Percentiles rank a stretch among this genome's conserved stretches.
Conservation (phyloP, 352 stramenopile species). For the Phytopythium boreale region DNA sequence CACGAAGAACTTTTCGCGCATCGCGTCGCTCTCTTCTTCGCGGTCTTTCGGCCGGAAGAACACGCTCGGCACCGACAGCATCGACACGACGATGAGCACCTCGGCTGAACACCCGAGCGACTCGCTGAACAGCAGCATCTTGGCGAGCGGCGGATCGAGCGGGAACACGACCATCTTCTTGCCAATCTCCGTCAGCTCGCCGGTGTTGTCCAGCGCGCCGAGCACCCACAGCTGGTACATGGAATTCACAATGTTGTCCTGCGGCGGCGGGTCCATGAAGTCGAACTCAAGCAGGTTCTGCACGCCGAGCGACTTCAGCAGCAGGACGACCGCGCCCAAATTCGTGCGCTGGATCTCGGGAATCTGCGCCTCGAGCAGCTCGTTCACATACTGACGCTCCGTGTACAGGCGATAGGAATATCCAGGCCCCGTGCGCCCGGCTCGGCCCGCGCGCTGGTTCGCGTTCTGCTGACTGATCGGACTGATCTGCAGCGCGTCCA, state of each 20-base stretch:
- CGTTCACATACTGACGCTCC: slow-evolving; percentile 95
- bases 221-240: slow-evolving; percentile 99
- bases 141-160: slow-evolving; percentile 93
- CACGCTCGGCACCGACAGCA: slow-evolving; percentile 96
- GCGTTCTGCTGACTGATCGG: slow-evolving; percentile 97
- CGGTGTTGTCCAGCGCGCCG: slow-evolving; percentile 96
- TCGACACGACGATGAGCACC: slow-evolving; percentile 96
- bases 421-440: slow-evolving; percentile 88
- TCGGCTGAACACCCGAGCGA: slow-evolving; percentile 92
- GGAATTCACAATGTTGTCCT: slow-evolving; percentile 97
- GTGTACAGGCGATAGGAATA: slow-evolving; percentile 97
- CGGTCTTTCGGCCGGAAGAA: slow-evolving; percentile 97
- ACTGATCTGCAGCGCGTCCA: slow-evolving; percentile 96
- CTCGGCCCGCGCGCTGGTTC: slow-evolving; percentile 95
- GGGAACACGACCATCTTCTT: slow-evolving; percentile 99
- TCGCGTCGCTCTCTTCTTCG: slow-evolving; percentile 97
- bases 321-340: slow-evolving; percentile 95
- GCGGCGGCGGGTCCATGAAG: slow-evolving; percentile 98
- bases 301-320: slow-evolving; percentile 98
- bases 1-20: slow-evolving; percentile 99
- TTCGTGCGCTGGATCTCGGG: slow-evolving; percentile 99
- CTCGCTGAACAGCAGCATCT: slow-evolving; percentile 96
- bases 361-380: slow-evolving; percentile 97
- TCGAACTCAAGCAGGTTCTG: slow-evolving; percentile 97
- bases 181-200: slow-evolving; percentile 94